Percentiles rank a stretch among this genome's conserved stretches.
phyloP scores from a whole-genome alignment of 805 yeast genomes.

The Saccharomycopsis sp. region DNA sequence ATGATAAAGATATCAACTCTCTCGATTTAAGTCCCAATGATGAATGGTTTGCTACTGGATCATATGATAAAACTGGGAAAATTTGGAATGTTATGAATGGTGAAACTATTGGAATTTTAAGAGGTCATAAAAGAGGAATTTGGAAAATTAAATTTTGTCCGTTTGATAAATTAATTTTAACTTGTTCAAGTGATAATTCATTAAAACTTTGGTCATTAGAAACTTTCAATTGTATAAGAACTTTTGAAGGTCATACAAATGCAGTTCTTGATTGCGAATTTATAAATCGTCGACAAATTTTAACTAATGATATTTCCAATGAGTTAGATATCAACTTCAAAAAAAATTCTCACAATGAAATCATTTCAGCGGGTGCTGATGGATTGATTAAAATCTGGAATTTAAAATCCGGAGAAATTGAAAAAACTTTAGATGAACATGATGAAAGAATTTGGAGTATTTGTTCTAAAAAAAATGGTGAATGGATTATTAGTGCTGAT shows the following conservation, averaged over 20 bases:
- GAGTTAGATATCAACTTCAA: constrained; percentile 6
- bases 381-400: constrained; percentile 93
- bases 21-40: constrained; percentile 89
- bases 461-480: constrained; percentile 54
- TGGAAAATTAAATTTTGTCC: constrained; percentile 86
- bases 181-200: constrained; percentile 91
- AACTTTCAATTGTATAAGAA: constrained; percentile 64
- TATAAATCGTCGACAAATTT: constrained; percentile 53
- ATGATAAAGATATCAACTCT: constrained; percentile 90
- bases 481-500: constrained; percentile 72
- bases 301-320: constrained; percentile 26
- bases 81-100: constrained; percentile 84
- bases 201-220: constrained; percentile 79
- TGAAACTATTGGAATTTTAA: constrained; percentile 72
- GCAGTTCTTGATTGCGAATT: constrained; percentile 79
- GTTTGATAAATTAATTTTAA: constrained; percentile 64
- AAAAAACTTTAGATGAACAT: constrained; percentile 81
- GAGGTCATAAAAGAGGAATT: constrained; percentile 89
- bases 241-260: constrained; percentile 91
- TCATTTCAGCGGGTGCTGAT: constrained; percentile 74
- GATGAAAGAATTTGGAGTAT: constrained; percentile 93
- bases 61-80: constrained; percentile 87
- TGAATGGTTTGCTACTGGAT: constrained; percentile 80
- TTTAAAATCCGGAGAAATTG: constrained; percentile 59
- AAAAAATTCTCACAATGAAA: constrained; percentile 7